Percentiles rank a stretch among this genome's conserved stretches.
These are phyloP conservation scores for Trametes sanguinea DNA, from an alignment of 768 basidiomycete species.

Conservation along the genomic window DNA sequence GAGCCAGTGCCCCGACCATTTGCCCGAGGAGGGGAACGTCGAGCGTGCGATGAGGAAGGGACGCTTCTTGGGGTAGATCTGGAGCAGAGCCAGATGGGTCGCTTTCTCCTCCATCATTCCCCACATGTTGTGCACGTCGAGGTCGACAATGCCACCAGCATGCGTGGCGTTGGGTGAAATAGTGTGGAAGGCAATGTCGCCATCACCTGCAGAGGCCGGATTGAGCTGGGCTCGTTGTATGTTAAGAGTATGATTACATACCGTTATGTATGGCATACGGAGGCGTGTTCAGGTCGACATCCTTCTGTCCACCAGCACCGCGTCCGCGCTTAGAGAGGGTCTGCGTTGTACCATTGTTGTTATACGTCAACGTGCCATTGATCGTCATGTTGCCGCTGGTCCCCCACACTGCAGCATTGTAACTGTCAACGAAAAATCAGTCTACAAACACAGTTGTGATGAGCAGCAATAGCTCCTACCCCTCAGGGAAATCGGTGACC, in stretches of 20 bases:
- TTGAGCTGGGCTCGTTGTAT: background rate
- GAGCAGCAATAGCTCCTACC: constrained; percentile 41
- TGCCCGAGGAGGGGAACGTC: constrained; percentile 69
- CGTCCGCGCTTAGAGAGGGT: constrained; percentile 45
- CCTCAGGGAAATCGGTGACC: constrained; percentile 66
- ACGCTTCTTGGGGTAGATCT: constrained; percentile 55
- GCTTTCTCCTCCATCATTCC: constrained; percentile 71
- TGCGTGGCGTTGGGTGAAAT: constrained; percentile 74
- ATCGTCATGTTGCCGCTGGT: constrained; percentile 76
- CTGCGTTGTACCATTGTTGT: constrained; percentile 52
- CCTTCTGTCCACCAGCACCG: constrained; percentile 49
- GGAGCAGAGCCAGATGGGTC: constrained; percentile 58
- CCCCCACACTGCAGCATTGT: constrained; percentile 60
- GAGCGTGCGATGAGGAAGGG: constrained; percentile 76
- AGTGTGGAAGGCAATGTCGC: constrained; percentile 51
- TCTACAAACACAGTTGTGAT: background rate
- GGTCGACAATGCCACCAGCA: constrained; percentile 56
- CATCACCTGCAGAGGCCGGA: constrained; percentile 41
- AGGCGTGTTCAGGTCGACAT: constrained; percentile 54
- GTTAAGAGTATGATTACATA: constrained; percentile 27
- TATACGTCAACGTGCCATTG: constrained; percentile 62
- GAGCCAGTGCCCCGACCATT: constrained; percentile 75
- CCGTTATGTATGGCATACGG: constrained; percentile 77
- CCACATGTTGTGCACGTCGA: constrained; percentile 74
- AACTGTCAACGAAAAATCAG: constrained; percentile 47